A percentile compares a stretch with the other conserved stretches of the same genome.
Conservation (phyloP, 345 rosid species). For the Citrus trifoliata region DNA sequence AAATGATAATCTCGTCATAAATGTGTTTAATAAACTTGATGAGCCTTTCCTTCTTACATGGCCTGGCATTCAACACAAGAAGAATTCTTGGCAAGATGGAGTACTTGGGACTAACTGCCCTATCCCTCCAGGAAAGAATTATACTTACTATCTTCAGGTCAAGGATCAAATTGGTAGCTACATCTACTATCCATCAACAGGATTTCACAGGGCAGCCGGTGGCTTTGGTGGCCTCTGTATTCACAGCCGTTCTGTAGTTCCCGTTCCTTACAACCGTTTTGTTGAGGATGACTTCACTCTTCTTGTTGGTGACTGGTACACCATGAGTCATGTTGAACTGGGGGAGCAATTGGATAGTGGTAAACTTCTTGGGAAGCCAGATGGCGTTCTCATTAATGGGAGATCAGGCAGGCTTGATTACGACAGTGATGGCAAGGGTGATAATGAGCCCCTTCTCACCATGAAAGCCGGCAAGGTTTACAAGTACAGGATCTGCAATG, state of each 20-base stretch:
- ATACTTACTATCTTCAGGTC: constrained; percentile 75
- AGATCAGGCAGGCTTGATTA: constrained; percentile 33
- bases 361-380: constrained; percentile 46
- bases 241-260: constrained; percentile 69
- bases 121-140: constrained; percentile 60
- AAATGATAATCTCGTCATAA: constrained; percentile 68
- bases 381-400: constrained; percentile 64
- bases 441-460: constrained; percentile 44
- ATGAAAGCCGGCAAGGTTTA: constrained; percentile 64
- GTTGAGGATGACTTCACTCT: constrained; percentile 60
- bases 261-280: constrained; percentile 57
- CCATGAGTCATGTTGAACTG: constrained; percentile 48
- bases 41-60: constrained; percentile 67
- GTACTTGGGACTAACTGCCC: constrained; percentile 71
- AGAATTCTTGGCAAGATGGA: constrained; percentile 88
- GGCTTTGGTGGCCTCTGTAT: constrained; percentile 72
- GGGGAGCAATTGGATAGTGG: constrained; percentile 50
- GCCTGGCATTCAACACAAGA: constrained; percentile 83
- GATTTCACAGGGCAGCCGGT: constrained; percentile 54
- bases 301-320: constrained; percentile 61
- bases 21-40: constrained; percentile 71
- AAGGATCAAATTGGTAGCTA: constrained; percentile 90
- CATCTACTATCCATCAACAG: constrained; percentile 58
- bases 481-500: constrained; percentile 67
- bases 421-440: background rate